phyloP scores from a whole-genome alignment of 768 basidiomycete species.

The Chalciporus sphaerocephalus region DNA sequence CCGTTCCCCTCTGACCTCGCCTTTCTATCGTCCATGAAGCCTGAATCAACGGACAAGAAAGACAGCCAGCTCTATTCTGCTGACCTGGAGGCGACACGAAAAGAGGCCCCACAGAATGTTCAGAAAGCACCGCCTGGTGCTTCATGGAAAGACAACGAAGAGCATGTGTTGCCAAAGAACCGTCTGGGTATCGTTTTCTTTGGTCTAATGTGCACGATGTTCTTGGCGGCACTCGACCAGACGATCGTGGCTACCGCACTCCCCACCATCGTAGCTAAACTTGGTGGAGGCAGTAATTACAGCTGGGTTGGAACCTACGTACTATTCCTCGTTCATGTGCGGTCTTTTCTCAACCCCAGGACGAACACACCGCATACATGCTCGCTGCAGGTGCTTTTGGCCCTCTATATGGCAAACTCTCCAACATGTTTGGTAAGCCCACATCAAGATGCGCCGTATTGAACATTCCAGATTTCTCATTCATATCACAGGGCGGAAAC shows the following conservation, averaged over 20 bases:
- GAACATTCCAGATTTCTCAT: constrained; percentile 25
- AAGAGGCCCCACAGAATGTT: too few relatives aligned
- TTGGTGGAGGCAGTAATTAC: constrained; percentile 60
- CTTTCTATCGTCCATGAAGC: too few relatives aligned
- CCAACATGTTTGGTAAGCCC: constrained; percentile 44
- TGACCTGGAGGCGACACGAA: too few relatives aligned
- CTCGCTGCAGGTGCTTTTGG: constrained; percentile 61
- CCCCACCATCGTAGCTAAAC: constrained; percentile 60
- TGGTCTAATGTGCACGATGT: constrained; percentile 25
- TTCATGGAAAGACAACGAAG: constrained; percentile 49
- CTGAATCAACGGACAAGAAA: too few relatives aligned
- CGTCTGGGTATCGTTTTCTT: constrained; percentile 20
- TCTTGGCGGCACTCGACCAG: constrained; percentile 46
- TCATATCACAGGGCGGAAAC: constrained; percentile 50
- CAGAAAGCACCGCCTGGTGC: constrained; percentile 31
- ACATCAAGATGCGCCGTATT: not conserved
- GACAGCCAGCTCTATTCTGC: too few relatives aligned
- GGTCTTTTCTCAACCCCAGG: not conserved
- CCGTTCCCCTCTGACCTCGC: too few relatives aligned
- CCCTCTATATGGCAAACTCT: constrained; percentile 74
- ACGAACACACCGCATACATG: constrained; percentile 59
- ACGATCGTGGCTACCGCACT: constrained; percentile 67
- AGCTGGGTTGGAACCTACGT: constrained; percentile 67
- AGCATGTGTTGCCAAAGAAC: constrained; percentile 44
- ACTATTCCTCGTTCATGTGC: not conserved